Conservation (phyloP, 768 basidiomycete species). For the Suillus fuscotomentosus region DNA sequence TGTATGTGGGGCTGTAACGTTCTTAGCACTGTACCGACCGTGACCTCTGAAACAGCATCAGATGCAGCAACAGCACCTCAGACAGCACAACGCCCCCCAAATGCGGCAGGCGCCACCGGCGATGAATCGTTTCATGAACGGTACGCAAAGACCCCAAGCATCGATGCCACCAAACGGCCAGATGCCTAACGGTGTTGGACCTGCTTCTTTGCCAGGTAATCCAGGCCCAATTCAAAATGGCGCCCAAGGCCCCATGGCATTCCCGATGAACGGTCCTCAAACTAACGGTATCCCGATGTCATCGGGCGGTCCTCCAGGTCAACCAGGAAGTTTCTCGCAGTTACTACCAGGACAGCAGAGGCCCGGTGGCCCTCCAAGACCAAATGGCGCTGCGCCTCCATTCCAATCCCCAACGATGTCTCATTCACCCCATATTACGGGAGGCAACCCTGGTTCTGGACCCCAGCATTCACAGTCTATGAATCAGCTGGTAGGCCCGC, state of each 20-base stretch:
- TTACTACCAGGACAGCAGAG: slow-evolving; percentile 35
- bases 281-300: slow-evolving; percentile 44
- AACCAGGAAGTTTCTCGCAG: slow-evolving; percentile 32
- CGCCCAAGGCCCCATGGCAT: slow-evolving; percentile 18
- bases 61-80: slow-evolving; percentile 29
- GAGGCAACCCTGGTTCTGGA: slow-evolving; percentile 30
- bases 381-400: slow-evolving; percentile 43
- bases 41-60: slow-evolving; percentile 32
- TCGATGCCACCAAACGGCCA: slow-evolving; percentile 15
- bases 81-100: slow-evolving; percentile 28
- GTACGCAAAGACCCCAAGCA: slow-evolving; percentile 25
- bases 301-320: slow-evolving; percentile 25
- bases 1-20: slow-evolving; percentile 38
- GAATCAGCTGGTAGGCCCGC: slow-evolving; percentile 47
- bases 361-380: slow-evolving; percentile 30
- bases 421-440: slow-evolving; percentile 52
- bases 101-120: slow-evolving; percentile 28
- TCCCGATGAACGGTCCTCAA: slow-evolving; percentile 35
- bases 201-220: slow-evolving; percentile 23
- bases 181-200: slow-evolving; percentile 32
- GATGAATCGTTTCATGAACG: slow-evolving; percentile 31
- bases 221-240: slow-evolving; percentile 28
- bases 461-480: slow-evolving; percentile 38
- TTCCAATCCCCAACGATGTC: slow-evolving; percentile 69
- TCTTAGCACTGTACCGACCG: slow-evolving; percentile 11